These are phyloP conservation scores for Vaccinium vitisidaea DNA, from an alignment of 148 eudicot species.

Conservation along the genomic window DNA sequence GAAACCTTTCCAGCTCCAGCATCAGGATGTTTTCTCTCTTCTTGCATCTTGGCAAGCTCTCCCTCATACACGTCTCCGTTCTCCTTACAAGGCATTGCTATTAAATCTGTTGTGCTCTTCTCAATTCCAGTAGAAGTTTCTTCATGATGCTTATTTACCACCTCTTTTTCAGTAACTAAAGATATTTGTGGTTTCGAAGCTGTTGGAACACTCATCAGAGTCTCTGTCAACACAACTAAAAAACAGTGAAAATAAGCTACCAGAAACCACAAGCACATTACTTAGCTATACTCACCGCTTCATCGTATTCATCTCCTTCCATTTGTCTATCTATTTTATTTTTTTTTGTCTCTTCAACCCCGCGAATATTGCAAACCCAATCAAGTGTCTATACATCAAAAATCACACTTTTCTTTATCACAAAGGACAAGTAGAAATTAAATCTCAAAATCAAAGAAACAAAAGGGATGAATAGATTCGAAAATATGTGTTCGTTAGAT, in stretches of 20 bases:
- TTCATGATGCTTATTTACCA: constrained; percentile 12
- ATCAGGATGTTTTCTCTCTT: constrained; percentile 9
- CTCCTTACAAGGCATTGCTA: background rate
- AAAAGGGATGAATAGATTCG: no score
- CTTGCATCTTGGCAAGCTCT: constrained; percentile 7
- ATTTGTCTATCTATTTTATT: no score
- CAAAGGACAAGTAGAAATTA: no score
- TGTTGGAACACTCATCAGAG: constrained; percentile 18
- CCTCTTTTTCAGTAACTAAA: constrained; percentile 16
- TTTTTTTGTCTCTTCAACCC: no score
- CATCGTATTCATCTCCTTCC: no score
- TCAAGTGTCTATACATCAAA: no score
- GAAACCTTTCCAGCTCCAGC: background rate
- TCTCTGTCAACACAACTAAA: constrained; percentile 14
- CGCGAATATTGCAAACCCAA: no score
- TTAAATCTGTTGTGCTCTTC: background rate
- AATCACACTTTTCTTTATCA: no score
- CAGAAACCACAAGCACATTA: background rate
- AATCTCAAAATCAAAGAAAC: no score
- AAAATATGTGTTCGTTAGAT: no score
- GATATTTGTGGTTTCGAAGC: constrained; percentile 15
- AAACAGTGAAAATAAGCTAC: background rate
- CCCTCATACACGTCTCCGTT: constrained; percentile 7
- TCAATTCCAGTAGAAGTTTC: constrained; percentile 12
- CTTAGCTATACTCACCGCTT: background rate